phyloP scores from a whole-genome alignment of 2,329 filamentous ascomycete genomes.

The Lachnellula arida region DNA sequence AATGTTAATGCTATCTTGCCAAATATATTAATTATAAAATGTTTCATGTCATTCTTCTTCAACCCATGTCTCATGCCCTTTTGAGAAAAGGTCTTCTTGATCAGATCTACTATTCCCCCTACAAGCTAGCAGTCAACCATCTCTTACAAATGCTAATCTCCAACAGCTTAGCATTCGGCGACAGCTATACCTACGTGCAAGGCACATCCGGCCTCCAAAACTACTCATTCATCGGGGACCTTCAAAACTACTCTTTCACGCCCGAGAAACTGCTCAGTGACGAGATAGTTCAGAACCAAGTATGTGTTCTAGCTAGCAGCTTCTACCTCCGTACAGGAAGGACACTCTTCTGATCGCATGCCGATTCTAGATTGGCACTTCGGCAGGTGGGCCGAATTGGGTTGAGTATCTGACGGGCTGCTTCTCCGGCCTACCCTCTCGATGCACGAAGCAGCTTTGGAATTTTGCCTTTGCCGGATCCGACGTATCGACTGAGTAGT shows the following conservation, averaged over 20 bases:
- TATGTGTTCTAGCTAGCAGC: not conserved
- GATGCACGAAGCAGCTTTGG: constrained; percentile 47
- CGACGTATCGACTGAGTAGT: constrained; percentile 42
- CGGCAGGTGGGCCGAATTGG: constrained; percentile 51
- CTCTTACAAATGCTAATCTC: not conserved
- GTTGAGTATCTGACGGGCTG: constrained; percentile 49
- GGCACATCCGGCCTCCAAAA: constrained; percentile 46
- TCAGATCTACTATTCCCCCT: no score
- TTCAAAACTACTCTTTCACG: constrained; percentile 42
- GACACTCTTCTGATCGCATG: not conserved
- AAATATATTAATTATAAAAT: not conserved
- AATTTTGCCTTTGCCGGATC: constrained; percentile 52
- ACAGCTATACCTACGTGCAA: constrained; percentile 50
- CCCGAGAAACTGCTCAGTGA: constrained; percentile 40
- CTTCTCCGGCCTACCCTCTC: constrained; percentile 41
- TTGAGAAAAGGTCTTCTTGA: not conserved
- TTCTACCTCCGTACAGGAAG: no score
- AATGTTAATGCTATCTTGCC: not conserved
- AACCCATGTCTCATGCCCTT: not conserved
- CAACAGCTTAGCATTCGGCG: constrained; percentile 42
- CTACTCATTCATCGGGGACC: constrained; percentile 51
- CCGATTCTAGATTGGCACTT: constrained; percentile 37
- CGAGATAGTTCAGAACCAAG: constrained; percentile 48
- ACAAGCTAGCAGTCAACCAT: no score
- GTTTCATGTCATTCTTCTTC: not conserved